Percentiles rank a stretch among this genome's conserved stretches.
These are phyloP conservation scores for Xylariomycetidae sp. DNA, from an alignment of 2,329 filamentous ascomycete genomes.

Conservation along the genomic window DNA sequence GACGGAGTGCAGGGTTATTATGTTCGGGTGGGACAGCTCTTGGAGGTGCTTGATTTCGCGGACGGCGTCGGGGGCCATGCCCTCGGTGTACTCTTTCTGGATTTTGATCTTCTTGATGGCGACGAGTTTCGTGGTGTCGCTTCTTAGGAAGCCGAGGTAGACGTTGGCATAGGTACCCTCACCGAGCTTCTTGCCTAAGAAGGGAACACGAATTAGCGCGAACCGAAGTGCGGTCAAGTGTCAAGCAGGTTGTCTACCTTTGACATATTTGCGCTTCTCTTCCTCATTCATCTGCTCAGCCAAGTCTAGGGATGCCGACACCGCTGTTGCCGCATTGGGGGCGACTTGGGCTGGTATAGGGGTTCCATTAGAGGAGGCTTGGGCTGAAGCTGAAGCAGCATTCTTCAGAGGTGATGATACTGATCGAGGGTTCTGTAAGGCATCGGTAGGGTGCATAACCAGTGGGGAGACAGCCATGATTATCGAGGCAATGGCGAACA, in stretches of 20 bases:
- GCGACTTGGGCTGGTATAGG: constrained; percentile 28
- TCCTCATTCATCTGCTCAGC: constrained; percentile 79
- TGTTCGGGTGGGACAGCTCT: constrained; percentile 90
- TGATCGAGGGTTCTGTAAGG: constrained; percentile 24
- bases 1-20: constrained; percentile 86
- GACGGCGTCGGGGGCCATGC: constrained; percentile 89
- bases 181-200: constrained; percentile 77
- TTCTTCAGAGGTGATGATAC: constrained; percentile 42
- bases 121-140: constrained; percentile 68
- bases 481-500: too few relatives aligned
- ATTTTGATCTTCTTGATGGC: constrained; percentile 94
- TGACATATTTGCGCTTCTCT: constrained; percentile 84
- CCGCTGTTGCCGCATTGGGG: constrained; percentile 23
- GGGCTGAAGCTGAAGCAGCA: constrained; percentile 30
- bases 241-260: too few relatives aligned
- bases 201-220: constrained; percentile 3
- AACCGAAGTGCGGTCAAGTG: too few relatives aligned
- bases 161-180: constrained; percentile 97
- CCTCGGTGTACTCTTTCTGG: constrained; percentile 81
- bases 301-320: constrained; percentile 43
- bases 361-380: constrained; percentile 41
- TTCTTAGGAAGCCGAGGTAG: constrained; percentile 77
- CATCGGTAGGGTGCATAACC: constrained; percentile 22
- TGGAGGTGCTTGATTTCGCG: constrained; percentile 95
- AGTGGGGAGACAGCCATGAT: constrained; percentile 31